A percentile compares a stretch with the other conserved stretches of the same genome.
Evolutionary conservation across 192 early-diverging fungal genomes (phyloP).

Genomic region (Entomortierella beljakovae): DNA sequence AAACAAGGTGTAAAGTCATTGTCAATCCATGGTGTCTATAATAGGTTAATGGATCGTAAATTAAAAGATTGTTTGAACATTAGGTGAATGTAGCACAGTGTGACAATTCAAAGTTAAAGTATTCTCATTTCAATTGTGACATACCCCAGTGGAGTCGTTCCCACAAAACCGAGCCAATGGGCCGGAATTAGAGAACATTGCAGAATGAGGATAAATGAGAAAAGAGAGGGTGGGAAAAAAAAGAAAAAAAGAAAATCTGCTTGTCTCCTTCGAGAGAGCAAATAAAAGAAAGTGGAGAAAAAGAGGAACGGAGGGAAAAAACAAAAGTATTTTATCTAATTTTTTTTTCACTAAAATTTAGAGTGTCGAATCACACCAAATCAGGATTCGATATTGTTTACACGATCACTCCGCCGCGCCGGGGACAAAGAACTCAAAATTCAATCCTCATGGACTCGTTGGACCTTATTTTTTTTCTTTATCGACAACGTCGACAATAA

Average conservation of each 20-base stretch:
- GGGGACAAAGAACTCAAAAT: too few relatives aligned
- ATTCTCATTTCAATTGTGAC: not conserved
- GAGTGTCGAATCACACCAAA: conserved; percentile 10
- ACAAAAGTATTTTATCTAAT: not conserved
- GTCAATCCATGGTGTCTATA: conserved; percentile 37
- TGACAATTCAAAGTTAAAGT: not conserved
- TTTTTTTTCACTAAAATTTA: not conserved
- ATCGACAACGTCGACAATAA: too few relatives aligned
- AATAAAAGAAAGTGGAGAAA: not conserved
- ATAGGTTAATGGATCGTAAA: not conserved
- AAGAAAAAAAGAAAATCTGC: not conserved
- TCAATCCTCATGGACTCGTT: too few relatives aligned
- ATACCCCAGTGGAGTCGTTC: conserved; percentile 43
- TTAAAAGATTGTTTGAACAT: not conserved
- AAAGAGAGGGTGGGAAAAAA: conserved; percentile 1
- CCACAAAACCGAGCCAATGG: conserved; percentile 26
- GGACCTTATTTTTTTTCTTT: too few relatives aligned
- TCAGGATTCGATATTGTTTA: not conserved
- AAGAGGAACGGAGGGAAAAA: not conserved
- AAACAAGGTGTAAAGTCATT: conserved; percentile 54
- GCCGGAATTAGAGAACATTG: conserved; percentile 19
- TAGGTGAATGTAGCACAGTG: not conserved
- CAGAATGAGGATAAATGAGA: not conserved
- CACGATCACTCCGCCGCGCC: too few relatives aligned
- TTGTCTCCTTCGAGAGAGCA: not conserved